Conservation (phyloP, 495 filamentous ascomycete genomes). For the Neurospora sp. region DNA sequence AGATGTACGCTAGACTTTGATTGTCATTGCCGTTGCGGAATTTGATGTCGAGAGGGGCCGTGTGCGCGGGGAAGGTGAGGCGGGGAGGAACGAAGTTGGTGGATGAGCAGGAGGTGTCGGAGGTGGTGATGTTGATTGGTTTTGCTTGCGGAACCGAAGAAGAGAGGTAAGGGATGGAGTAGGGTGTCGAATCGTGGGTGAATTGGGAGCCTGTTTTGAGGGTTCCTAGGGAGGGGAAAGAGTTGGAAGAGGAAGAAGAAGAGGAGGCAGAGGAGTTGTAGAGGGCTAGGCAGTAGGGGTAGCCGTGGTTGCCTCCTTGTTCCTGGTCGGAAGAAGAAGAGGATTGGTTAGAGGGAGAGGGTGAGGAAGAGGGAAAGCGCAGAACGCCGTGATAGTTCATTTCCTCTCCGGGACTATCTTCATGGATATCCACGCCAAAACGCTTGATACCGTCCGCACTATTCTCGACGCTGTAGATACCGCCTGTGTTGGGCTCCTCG, state of each 20-base stretch:
- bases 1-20: slow-evolving; percentile 21
- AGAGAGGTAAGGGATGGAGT: not conserved
- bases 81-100: slow-evolving; percentile 31
- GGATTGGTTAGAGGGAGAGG: slow-evolving; percentile 23
- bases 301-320: slow-evolving; percentile 48
- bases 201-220: slow-evolving; percentile 32
- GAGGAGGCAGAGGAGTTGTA: slow-evolving; percentile 40
- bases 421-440: slow-evolving; percentile 46
- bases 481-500: slow-evolving; percentile 40
- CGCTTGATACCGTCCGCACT: slow-evolving; percentile 54
- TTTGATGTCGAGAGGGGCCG: slow-evolving; percentile 51
- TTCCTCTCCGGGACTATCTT: slow-evolving; percentile 66
- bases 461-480: slow-evolving; percentile 65
- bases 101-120: slow-evolving; percentile 37
- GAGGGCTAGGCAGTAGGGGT: slow-evolving; percentile 56
- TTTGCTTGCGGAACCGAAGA: not conserved
- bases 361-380: not conserved
- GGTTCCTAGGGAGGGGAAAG: slow-evolving; percentile 11
- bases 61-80: slow-evolving; percentile 48
- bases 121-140: slow-evolving; percentile 12
- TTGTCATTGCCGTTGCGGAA: slow-evolving; percentile 26
- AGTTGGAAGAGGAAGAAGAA: not conserved
- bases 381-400: slow-evolving; percentile 61
- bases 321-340: slow-evolving; percentile 17
- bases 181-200: slow-evolving; percentile 6